Evolutionary conservation across 352 stramenopile genomes (phyloP), one percentile per base, ranked within the genome.

Genomic region (Phytopythium aichiense): DNA sequence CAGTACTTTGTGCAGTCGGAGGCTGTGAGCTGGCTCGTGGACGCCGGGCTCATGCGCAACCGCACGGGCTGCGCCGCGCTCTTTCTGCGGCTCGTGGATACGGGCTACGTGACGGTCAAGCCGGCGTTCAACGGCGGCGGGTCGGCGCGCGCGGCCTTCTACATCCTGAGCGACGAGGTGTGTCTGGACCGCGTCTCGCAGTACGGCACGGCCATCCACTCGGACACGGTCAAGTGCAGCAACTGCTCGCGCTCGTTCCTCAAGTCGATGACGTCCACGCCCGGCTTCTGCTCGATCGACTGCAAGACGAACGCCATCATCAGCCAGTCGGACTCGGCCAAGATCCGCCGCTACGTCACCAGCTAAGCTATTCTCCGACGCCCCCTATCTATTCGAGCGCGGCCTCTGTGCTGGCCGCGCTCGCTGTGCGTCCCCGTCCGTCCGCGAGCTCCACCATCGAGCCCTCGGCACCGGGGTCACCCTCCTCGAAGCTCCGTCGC

Each of bases 1-100:
- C 76, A 89, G 61, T 91, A 91, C 69, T 94, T 94, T 56, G 79
- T 92, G 56, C 81, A 92, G 65, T 92, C 83, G 16, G 85, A 94
- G 55, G 83, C 85, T 18, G 81, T 94, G 60, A 92, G 77, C 64
- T 94, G 85, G 83, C 79, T 94, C 42, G 73, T 85, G 56, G 85
- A 94, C 57, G 77, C 74, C 33, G 73, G 73, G 15, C 69, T 91
- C 30, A 81, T 87, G 66, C 68, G 72, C 51, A 91, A 74, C 59
- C 83, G 85, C 60, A 79, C 71, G 33, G 68, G 61, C 18, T 84
- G 72, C 38, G 73, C 68, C 0, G 72, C 76, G 50, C 64, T 92
- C 9, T 92, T 94, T 63, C 60, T 74, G 49, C 77, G 78, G 6
- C 63, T 94, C n/a, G 69, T 91, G 15, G 74, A 88, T 37, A 81